Base-by-base conservation (phyloP, 768 basidiomycete genomes). In the Leccinum barrowsii region DNA sequence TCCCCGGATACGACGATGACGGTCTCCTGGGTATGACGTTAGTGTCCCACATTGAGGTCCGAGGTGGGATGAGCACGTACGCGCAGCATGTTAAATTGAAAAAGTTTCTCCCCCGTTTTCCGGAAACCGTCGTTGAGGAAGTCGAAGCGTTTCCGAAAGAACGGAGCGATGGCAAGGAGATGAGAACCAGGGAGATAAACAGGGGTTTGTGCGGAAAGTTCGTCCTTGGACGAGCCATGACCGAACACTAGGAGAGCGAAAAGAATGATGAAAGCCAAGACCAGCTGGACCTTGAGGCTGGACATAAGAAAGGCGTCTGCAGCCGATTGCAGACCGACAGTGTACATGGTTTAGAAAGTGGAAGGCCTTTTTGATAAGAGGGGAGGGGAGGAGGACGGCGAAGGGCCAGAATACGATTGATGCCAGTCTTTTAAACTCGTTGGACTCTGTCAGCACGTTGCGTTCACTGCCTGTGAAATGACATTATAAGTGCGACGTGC, bases 1-100 rank as follows among this genome's bases (percentile, higher is more conserved):
- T 89, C 86, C 54, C 89, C 90, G 42, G 89, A 90, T 42, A 91
- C 81, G 34, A 86, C 88, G 54, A 92, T 78, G 63, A 92, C 87
- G 4, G 80, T 85, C 62, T 86, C 84, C 89, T 91, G 50, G 7
- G n/a, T 28, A 58, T 54, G 66, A 60, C 52, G 60, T 63, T 63
- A 69, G 58, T 47, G 46, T 59, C 51, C 60, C 58, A 67, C 60
- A 50, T 34, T 44, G 7, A 4, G 24, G 50, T 55, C 55, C 59
- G 62, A 52, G 59, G 60, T 56, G 50, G 30, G 19, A 30, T 22
- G 35, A 52, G 55, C 19, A 78, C 86, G 62, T 70, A 89, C 89
- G 55, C 77, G 77, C 62, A 90, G 73, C 63, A 91, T 77, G 37
- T 82, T 80, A 75, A 91, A 89, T 74, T 85, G 84, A 66, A 86